Percentiles rank a stretch among this genome's conserved stretches.
Evolutionary conservation across 2,329 filamentous ascomycete species (phyloP).

Genomic region (Fusarium beomiforme): DNA sequence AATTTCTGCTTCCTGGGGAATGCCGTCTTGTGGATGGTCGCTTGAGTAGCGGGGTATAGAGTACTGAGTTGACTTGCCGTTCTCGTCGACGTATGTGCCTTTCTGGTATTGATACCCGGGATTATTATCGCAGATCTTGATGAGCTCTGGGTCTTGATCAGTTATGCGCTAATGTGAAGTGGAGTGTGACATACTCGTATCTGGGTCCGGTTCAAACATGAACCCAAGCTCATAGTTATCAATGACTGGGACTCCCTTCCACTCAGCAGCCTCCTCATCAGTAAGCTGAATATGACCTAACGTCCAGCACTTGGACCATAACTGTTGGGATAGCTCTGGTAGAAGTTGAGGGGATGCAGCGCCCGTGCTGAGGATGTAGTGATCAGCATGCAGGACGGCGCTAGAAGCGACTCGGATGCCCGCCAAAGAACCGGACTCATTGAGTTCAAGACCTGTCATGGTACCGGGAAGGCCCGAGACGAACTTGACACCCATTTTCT

Average conservation of each 20-base stretch:
- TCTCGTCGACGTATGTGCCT: not conserved
- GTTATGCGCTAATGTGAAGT: fast-evolving
- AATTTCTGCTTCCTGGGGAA: not conserved
- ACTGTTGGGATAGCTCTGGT: not conserved
- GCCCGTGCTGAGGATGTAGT: constrained; percentile 1
- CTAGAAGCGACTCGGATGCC: not conserved
- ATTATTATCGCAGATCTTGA: constrained; percentile 15
- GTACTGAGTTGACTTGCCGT: not conserved
- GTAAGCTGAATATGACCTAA: not conserved
- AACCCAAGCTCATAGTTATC: constrained; percentile 13
- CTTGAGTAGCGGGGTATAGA: constrained; percentile 6
- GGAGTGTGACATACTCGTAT: not conserved
- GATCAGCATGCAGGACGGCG: not conserved
- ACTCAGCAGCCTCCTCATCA: not conserved
- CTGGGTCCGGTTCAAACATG: constrained; percentile 9
- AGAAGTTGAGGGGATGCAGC: constrained; percentile 7
- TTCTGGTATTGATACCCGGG: not conserved
- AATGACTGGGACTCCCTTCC: not conserved
- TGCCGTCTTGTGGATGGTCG: not conserved
- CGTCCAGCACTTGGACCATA: constrained; percentile 6
- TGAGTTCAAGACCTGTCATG: not conserved
- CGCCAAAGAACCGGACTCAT: not conserved
- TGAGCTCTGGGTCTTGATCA: not conserved
- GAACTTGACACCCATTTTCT: not conserved
- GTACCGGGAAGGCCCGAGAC: not conserved